phyloP scores from a whole-genome alignment of 352 stramenopile genomes.

The Globisporangium emineosum region DNA sequence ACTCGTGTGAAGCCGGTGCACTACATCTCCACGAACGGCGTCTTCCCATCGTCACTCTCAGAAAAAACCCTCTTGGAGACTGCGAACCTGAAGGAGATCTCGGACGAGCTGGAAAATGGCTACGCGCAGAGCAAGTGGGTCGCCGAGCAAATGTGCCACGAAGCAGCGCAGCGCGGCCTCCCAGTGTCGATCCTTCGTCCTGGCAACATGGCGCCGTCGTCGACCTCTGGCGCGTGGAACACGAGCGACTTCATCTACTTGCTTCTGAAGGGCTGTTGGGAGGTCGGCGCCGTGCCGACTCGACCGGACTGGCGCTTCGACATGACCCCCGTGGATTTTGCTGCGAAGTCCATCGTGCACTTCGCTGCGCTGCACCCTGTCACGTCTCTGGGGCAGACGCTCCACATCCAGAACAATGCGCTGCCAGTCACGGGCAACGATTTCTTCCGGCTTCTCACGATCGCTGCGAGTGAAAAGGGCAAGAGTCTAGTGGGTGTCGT shows the following conservation, averaged over 20 bases:
- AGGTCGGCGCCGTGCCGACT: constrained; percentile 53
- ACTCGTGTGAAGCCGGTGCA: constrained; percentile 82
- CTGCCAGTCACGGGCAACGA: constrained; percentile 35
- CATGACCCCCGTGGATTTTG: constrained; percentile 92
- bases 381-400: constrained; percentile 55
- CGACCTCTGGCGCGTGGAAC: constrained; percentile 75
- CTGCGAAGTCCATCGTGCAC: constrained; percentile 79
- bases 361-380: constrained; percentile 57
- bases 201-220: constrained; percentile 86
- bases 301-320: constrained; percentile 83
- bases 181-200: constrained; percentile 86
- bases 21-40: constrained; percentile 91
- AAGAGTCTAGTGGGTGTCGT: constrained; percentile 25
- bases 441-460: constrained; percentile 46
- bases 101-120: constrained; percentile 69
- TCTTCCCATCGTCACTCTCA: constrained; percentile 66
- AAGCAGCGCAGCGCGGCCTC: constrained; percentile 73
- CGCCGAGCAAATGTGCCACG: constrained; percentile 83
- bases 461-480: constrained; percentile 12
- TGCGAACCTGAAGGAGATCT: constrained; percentile 50
- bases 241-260: constrained; percentile 89
- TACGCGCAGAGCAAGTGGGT: constrained; percentile 93
- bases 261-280: constrained; percentile 77
- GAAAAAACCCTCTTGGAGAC: constrained; percentile 42
- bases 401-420: constrained; percentile 71